A percentile compares a stretch with the other conserved stretches of the same genome.
phyloP scores from a whole-genome alignment of 164 flowering plant species.

The Buxus sempervirens region DNA sequence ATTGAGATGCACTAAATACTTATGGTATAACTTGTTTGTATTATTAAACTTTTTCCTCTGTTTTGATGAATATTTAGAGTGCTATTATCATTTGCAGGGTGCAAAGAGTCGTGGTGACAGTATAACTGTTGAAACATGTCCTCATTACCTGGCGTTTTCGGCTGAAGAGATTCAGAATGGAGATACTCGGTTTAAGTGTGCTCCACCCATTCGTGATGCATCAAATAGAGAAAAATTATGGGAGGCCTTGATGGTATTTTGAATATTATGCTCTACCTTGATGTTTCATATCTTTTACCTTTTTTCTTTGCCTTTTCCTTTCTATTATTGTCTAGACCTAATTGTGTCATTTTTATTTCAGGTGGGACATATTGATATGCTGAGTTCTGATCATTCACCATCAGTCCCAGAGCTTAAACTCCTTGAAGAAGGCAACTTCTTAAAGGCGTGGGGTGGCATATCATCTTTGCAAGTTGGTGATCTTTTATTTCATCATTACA shows the following conservation, averaged over 20 bases:
- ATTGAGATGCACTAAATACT: neutral
- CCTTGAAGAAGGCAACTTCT: slow-evolving; percentile 72
- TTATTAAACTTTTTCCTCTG: neutral
- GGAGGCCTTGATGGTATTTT: slow-evolving; percentile 74
- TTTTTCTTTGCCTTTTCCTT: slow-evolving; percentile 1
- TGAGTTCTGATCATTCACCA: slow-evolving; percentile 99
- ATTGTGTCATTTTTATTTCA: slow-evolving; percentile 26
- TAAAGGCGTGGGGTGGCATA: slow-evolving; percentile 98
- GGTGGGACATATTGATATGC: slow-evolving; percentile 85
- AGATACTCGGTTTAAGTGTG: slow-evolving; percentile 93
- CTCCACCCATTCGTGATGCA: slow-evolving; percentile 91
- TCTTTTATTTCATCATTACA: neutral
- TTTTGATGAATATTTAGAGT: neutral
- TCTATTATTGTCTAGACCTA: neutral
- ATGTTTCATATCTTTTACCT: neutral
- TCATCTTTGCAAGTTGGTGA: slow-evolving; percentile 85
- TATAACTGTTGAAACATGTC: slow-evolving; percentile 89
- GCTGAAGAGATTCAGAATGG: slow-evolving; percentile 91
- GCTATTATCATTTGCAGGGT: slow-evolving; percentile 34
- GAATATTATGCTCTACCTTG: slow-evolving; percentile 1
- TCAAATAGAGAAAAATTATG: slow-evolving; percentile 70
- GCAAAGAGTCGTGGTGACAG: slow-evolving; percentile 82
- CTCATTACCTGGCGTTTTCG: slow-evolving; percentile 92
- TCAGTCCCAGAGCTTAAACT: slow-evolving; percentile 80
- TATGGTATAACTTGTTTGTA: neutral